A percentile compares a stretch with the other conserved stretches of the same genome.
Evolutionary conservation across 768 basidiomycete species (phyloP).

Genomic region (Pisolithus orientalis): DNA sequence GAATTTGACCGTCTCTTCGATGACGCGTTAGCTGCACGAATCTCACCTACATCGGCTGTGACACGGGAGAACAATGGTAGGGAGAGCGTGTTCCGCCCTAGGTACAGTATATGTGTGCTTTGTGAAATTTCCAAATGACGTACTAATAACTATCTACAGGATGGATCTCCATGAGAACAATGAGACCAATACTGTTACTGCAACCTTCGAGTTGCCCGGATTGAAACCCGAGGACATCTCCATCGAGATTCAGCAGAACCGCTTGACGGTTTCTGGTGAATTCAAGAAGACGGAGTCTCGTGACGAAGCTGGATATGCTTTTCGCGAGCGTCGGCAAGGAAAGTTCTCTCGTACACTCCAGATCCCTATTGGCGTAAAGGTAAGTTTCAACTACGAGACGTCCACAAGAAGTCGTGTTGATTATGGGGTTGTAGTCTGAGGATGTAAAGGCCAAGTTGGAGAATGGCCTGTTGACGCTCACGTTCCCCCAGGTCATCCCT

Average conservation of each 20-base stretch:
- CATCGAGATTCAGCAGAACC: conserved; percentile 42
- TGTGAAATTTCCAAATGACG: too few relatives aligned
- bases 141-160: conserved; percentile 11
- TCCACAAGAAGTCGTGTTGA: neutral
- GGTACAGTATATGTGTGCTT: conserved; percentile 2
- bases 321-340: conserved; percentile 40
- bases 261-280: conserved; percentile 44
- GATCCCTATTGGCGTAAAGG: conserved; percentile 44
- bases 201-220: conserved; percentile 52
- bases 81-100: conserved; percentile 14
- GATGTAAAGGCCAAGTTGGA: conserved; percentile 44
- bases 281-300: conserved; percentile 23
- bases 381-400: conserved; percentile 8
- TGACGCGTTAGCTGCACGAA: conserved; percentile 26
- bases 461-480: conserved; percentile 40
- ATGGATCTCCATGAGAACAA: conserved; percentile 44
- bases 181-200: conserved; percentile 38
- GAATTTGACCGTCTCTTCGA: conserved; percentile 41
- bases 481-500: conserved; percentile 40
- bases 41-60: neutral
- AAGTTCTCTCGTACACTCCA: conserved; percentile 41
- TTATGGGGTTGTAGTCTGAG: conserved; percentile 27
- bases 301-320: conserved; percentile 33
- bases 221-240: conserved; percentile 42
- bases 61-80: neutral